Evolutionary conservation across 2,329 filamentous ascomycete genomes (phyloP).

Genomic region (Phaeoacremonium minimum): DNA sequence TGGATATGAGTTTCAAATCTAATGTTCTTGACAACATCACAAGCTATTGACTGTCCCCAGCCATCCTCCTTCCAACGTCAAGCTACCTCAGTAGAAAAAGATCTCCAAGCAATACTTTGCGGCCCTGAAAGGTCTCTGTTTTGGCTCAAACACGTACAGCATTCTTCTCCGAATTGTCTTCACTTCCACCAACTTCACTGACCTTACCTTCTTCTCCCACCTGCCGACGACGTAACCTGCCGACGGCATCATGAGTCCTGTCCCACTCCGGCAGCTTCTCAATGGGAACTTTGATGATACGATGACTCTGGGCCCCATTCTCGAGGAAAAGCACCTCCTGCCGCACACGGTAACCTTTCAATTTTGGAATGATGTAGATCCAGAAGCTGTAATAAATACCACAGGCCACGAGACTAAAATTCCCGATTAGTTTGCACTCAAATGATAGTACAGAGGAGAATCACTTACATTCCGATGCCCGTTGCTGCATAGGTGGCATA

Average conservation of each 20-base stretch:
- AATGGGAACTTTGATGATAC: constrained; percentile 40
- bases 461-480: constrained; percentile 57
- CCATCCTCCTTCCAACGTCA: too few relatives aligned
- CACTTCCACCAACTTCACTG: too few relatives aligned
- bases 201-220: too few relatives aligned
- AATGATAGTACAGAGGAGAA: background rate
- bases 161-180: too few relatives aligned
- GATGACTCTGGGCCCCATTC: constrained; percentile 37
- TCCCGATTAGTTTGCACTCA: background rate
- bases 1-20: too few relatives aligned
- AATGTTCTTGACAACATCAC: too few relatives aligned
- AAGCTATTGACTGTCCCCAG: too few relatives aligned
- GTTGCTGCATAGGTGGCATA: constrained; percentile 66
- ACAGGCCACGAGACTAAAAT: constrained; percentile 28
- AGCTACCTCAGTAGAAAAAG: too few relatives aligned
- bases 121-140: too few relatives aligned
- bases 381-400: constrained; percentile 4
- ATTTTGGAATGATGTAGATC: constrained; percentile 3
- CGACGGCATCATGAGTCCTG: constrained; percentile 20
- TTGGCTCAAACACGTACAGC: too few relatives aligned
- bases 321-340: constrained; percentile 21
- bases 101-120: too few relatives aligned
- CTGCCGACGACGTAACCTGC: too few relatives aligned
- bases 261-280: constrained; percentile 40
- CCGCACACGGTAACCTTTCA: constrained; percentile 4